A percentile compares a stretch with the other conserved stretches of the same genome.
Conservation (phyloP, 2,329 filamentous ascomycete genomes). For the Pyrenochaeta sp. region DNA sequence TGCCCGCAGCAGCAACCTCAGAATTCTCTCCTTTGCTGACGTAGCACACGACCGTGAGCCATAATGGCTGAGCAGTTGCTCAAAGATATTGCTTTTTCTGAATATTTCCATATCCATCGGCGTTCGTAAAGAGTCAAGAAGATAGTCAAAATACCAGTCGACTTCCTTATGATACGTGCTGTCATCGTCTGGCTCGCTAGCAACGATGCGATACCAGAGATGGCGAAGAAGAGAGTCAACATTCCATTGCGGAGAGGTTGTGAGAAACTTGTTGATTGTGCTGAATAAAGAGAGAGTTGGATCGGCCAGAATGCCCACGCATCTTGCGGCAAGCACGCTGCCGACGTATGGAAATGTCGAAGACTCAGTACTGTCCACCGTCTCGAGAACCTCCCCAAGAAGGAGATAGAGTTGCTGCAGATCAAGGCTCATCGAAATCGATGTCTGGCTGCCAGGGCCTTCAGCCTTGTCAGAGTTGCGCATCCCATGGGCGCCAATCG, state of each 20-base stretch:
- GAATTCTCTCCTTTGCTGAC: constrained; percentile 68
- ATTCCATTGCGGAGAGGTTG: constrained; percentile 78
- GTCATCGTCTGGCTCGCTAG: constrained; percentile 78
- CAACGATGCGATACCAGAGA: constrained; percentile 73
- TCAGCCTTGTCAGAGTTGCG: neutral
- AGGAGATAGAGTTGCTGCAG: constrained; percentile 81
- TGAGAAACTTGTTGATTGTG: constrained; percentile 86
- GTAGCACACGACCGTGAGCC: constrained; percentile 69
- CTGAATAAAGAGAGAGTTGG: constrained; percentile 84
- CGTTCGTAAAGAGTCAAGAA: constrained; percentile 71
- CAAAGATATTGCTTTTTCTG: constrained; percentile 71
- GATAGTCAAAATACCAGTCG: constrained; percentile 75
- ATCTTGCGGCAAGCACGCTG: constrained; percentile 75
- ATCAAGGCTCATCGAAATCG: constrained; percentile 63
- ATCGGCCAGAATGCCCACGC: constrained; percentile 73
- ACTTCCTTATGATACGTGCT: constrained; percentile 73
- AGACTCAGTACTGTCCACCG: constrained; percentile 50
- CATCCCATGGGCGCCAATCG: constrained; percentile 53
- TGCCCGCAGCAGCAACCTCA: constrained; percentile 69
- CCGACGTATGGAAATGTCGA: constrained; percentile 73
- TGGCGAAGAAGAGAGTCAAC: constrained; percentile 62
- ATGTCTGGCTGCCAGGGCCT: constrained; percentile 7
- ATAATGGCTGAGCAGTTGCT: constrained; percentile 75
- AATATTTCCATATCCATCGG: constrained; percentile 67
- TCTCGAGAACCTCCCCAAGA: constrained; percentile 81